Base-by-base conservation (phyloP, 805 yeast species). In the Maudiozyma bulderi region DNA sequence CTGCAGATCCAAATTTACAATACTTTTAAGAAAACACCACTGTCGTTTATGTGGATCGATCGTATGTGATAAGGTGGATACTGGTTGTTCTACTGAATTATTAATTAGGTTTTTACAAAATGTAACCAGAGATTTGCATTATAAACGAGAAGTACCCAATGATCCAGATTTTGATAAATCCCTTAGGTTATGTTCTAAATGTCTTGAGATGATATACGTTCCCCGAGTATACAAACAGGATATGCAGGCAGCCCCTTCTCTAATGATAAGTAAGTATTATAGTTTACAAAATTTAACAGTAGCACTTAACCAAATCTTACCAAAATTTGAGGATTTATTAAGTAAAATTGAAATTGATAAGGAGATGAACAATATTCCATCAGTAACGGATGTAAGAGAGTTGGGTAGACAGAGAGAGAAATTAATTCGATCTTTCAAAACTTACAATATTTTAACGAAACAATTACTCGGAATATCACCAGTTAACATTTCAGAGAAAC, bases 21-120 rank as follows among this genome's bases (percentile, higher is more conserved):
- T 84, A 42, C 61, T 79, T 0, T 56, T 76, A 28, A 69, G 97
- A 46, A 86, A 84, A 54, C 98, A 93, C 62, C 99, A 91, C 63
- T 93, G 99, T 64, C 70, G 98, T 37, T 64, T 89, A 29, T 91
- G 99, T 69, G 98, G 98, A 0, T 60, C 66, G 30, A 78, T 85
- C 1, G 86, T 88, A 0, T 91, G 97, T 67, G 95, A 84, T 29
- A 82, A 81, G 54, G 56, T 64, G 46, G 67, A 51, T 45, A 75
- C 71, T 8, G 81, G 70, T 11, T 91, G 99, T 62, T 88, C 96
- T 0, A 78, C 81, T 60, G 78, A 80, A 48, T 82, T 87, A 0
- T 86, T 86, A 0, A 56, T 82, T 1, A 61, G 45, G 20, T 50
- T 51, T 8, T 50, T 69, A 31, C 42, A 49, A 5, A 55, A 56